These are phyloP conservation scores for Linnemannia hyalina DNA, from an alignment of 192 early-diverging fungal species.

Conservation along the genomic window DNA sequence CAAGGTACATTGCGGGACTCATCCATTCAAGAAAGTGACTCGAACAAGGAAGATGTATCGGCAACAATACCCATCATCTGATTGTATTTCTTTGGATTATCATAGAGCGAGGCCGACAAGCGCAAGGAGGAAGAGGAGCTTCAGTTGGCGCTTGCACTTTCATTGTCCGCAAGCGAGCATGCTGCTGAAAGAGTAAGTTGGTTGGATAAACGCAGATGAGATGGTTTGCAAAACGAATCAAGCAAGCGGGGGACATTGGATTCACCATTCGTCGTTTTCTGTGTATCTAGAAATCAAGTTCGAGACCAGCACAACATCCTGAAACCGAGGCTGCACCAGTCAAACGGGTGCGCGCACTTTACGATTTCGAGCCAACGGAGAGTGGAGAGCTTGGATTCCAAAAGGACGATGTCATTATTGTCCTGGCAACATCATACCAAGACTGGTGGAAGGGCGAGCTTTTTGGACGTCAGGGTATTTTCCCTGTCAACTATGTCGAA, in stretches of 20 bases:
- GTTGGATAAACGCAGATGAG: background rate
- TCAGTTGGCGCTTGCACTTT: conserved; percentile 92
- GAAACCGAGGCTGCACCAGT: conserved; percentile 59
- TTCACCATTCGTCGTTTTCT: background rate
- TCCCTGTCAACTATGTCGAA: conserved; percentile 97
- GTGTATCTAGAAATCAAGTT: conserved; percentile 26
- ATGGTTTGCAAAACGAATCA: too few species aligned
- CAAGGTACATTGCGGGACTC: conserved; percentile 19
- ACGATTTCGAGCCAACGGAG: conserved; percentile 93
- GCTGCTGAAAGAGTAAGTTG: conserved; percentile 33
- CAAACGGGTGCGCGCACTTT: conserved; percentile 91
- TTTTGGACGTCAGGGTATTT: conserved; percentile 91
- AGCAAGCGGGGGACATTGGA: background rate
- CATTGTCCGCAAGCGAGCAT: conserved; percentile 77
- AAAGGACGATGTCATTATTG: conserved; percentile 89
- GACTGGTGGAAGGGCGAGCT: conserved; percentile 99
- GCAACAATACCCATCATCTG: background rate
- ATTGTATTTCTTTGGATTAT: background rate
- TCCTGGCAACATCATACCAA: conserved; percentile 93
- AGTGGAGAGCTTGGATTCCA: conserved; percentile 91
- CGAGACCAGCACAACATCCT: conserved; percentile 32
- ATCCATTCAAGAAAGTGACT: background rate
- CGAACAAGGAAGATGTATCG: background rate
- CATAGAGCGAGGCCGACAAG: conserved; percentile 77
- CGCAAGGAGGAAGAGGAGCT: conserved; percentile 96